A percentile compares a stretch with the other conserved stretches of the same genome.
Conservation (phyloP, 176 grass and related monocot genomes). For the Avena insularis region DNA sequence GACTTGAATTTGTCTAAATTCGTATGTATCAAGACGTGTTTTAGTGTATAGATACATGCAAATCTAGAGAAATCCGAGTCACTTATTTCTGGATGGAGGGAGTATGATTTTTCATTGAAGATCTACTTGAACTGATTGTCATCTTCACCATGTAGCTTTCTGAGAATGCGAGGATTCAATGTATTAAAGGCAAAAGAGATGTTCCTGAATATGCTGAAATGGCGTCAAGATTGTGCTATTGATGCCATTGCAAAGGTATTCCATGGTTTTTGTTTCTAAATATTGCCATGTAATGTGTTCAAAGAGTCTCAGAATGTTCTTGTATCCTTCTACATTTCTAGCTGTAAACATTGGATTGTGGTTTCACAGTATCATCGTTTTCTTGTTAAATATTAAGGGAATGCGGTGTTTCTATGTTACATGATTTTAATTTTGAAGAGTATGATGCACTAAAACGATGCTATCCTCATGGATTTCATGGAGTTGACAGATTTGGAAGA, state of each 20-base stretch:
- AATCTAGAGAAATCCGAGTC: too few species aligned
- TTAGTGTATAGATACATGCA: too few species aligned
- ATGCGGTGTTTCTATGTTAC: conserved; percentile 34
- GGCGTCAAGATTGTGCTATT: conserved; percentile 80
- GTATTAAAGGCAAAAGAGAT: conserved; percentile 74
- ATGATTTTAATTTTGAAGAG: conserved; percentile 96
- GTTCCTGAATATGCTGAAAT: conserved; percentile 97
- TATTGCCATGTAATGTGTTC: conserved; percentile 21
- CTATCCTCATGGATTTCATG: conserved; percentile 96
- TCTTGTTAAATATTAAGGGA: conserved; percentile 25
- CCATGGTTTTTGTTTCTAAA: conserved; percentile 31
- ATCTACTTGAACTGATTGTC: conserved; percentile 24
- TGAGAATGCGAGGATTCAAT: conserved; percentile 85
- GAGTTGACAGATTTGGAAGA: conserved; percentile 88
- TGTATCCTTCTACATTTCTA: conserved; percentile 11
- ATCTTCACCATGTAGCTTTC: conserved; percentile 63
- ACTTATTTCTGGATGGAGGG: too few species aligned
- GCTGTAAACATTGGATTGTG: conserved; percentile 16
- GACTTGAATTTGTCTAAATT: too few species aligned
- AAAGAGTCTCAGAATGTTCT: conserved; percentile 13
- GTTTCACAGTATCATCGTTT: background rate
- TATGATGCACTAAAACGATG: conserved; percentile 78
- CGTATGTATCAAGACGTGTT: too few species aligned
- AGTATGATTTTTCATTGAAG: conserved; percentile 9
- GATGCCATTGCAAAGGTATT: conserved; percentile 79